These are phyloP conservation scores for Boletus rubescentipes DNA, from an alignment of 768 basidiomycete genomes.

Conservation along the genomic window DNA sequence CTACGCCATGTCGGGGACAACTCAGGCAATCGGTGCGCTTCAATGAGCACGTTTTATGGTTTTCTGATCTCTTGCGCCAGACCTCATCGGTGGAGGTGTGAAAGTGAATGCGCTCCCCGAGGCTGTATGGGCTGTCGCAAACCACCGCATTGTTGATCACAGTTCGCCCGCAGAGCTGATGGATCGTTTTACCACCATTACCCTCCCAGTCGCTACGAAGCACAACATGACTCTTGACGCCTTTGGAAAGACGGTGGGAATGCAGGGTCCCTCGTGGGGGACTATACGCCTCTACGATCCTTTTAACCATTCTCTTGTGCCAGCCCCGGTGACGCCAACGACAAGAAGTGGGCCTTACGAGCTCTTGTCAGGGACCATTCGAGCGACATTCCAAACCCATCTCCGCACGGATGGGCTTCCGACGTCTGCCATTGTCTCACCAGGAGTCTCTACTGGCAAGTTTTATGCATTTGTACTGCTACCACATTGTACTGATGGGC, in stretches of 20 bases:
- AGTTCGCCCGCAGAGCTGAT: conserved; percentile 20
- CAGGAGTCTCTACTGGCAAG: conserved; percentile 30
- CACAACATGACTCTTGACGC: conserved; percentile 43
- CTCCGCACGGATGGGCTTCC: conserved; percentile 25
- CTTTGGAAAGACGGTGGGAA: conserved; percentile 36
- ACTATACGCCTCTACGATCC: conserved; percentile 38
- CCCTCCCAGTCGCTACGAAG: conserved; percentile 21
- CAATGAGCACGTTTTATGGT: background rate
- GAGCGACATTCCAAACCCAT: conserved; percentile 36
- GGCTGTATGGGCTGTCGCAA: conserved; percentile 34
- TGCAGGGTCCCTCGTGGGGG: conserved; percentile 31
- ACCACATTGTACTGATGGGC: conserved; percentile 1
- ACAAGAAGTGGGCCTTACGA: conserved; percentile 35
- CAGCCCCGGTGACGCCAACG: conserved; percentile 45
- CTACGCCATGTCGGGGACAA: conserved; percentile 23
- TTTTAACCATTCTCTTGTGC: conserved; percentile 34
- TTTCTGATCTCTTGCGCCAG: conserved; percentile 31
- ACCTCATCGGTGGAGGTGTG: conserved; percentile 41
- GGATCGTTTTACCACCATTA: conserved; percentile 9
- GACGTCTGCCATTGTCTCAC: conserved; percentile 34
- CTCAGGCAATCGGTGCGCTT: conserved; percentile 28
- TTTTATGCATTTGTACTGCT: background rate
- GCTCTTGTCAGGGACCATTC: conserved; percentile 45
- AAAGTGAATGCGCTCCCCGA: conserved; percentile 52
- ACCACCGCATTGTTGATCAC: conserved; percentile 36